Evolutionary conservation across 306 rosid genomes (phyloP).

Genomic region (Ormosia semicastrata): DNA sequence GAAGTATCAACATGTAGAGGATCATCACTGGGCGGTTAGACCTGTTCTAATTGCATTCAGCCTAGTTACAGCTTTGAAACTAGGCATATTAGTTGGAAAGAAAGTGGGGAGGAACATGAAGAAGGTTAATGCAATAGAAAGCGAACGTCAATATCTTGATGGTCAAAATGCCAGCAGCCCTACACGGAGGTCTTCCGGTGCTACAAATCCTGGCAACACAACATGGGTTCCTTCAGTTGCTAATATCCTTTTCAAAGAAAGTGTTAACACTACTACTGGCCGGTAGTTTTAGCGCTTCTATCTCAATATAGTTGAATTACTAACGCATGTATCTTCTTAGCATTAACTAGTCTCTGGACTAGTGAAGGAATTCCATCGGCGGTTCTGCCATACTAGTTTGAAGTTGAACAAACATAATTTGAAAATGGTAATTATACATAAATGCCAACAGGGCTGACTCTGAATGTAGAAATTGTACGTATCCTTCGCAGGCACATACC

Average conservation of each 20-base stretch:
- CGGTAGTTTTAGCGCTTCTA: constrained; percentile 35
- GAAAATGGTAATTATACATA: constrained; percentile 1
- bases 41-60: constrained; percentile 76
- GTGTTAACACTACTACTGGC: constrained; percentile 29
- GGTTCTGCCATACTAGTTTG: constrained; percentile 15
- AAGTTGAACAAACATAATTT: background rate
- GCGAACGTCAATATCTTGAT: constrained; percentile 45
- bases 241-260: constrained; percentile 65
- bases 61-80: constrained; percentile 67
- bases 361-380: constrained; percentile 4
- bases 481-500: background rate
- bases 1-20: constrained; percentile 88
- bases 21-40: constrained; percentile 87
- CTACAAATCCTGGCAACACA: constrained; percentile 22
- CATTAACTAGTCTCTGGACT: constrained; percentile 19
- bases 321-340: constrained; percentile 3
- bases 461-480: constrained; percentile 36
- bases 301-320: constrained; percentile 13
- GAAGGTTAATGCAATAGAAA: constrained; percentile 39
- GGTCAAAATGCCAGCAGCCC: constrained; percentile 47
- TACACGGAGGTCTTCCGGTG: constrained; percentile 18
- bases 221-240: constrained; percentile 79
- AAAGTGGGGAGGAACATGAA: constrained; percentile 51
- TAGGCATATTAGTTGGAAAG: constrained; percentile 59
- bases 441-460: background rate